Evolutionary conservation across 1,139 yeast species (phyloP).

Genomic region (Yamadazyma buinensis): DNA sequence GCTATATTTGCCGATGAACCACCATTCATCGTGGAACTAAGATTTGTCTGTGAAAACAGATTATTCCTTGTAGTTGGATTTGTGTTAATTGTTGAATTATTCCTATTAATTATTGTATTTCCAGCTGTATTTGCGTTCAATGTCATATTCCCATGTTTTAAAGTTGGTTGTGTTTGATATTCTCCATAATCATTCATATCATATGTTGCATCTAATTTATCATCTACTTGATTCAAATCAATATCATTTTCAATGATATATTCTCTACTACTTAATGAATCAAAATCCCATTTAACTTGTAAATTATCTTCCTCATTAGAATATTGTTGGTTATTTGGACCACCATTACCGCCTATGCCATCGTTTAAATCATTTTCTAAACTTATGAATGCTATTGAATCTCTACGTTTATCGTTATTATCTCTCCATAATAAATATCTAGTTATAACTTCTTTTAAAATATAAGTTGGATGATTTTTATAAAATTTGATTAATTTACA

Average conservation of each 20-base stretch:
- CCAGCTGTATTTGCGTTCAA: slow-evolving; percentile 2
- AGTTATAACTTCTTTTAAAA: slow-evolving; percentile 73
- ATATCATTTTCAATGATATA: slow-evolving; percentile 67
- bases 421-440: slow-evolving; percentile 82
- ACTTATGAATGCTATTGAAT: slow-evolving; percentile 35
- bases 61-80: no score
- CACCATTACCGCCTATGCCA: no score
- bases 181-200: slow-evolving; percentile 25
- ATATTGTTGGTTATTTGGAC: slow-evolving; percentile 14
- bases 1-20: slow-evolving; percentile 7
- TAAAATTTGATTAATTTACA: slow-evolving; percentile 67
- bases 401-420: slow-evolving; percentile 46
- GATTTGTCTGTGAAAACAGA: no score
- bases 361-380: slow-evolving; percentile 28
- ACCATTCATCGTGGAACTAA: slow-evolving; percentile 5
- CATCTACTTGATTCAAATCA: slow-evolving; percentile 46
- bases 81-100: background rate
- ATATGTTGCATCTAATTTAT: slow-evolving; percentile 33
- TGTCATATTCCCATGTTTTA: slow-evolving; percentile 16
- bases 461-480: slow-evolving; percentile 54
- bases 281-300: slow-evolving; percentile 89
- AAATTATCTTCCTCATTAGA: slow-evolving; percentile 29
- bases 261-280: slow-evolving; percentile 68
- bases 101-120: background rate
- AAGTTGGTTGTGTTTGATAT: slow-evolving; percentile 29